These are phyloP conservation scores for Daldinia bambusicola DNA, from an alignment of 495 filamentous ascomycete species.

Conservation along the genomic window DNA sequence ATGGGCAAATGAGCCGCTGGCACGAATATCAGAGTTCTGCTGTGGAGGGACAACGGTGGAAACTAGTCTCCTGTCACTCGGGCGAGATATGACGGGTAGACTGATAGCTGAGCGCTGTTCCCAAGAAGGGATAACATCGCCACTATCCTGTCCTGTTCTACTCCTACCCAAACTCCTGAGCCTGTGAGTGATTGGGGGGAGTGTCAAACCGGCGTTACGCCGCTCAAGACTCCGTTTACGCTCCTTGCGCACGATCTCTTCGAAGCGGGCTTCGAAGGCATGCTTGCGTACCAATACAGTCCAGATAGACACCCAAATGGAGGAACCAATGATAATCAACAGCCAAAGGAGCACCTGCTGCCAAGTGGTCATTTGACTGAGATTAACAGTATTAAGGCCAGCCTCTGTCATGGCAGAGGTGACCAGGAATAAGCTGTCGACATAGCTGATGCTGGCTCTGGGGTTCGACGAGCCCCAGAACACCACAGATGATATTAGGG, in stretches of 20 bases:
- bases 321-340: slow-evolving; percentile 76
- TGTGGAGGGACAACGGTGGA: slow-evolving; percentile 31
- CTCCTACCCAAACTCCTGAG: slow-evolving; percentile 39
- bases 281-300: slow-evolving; percentile 73
- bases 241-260: slow-evolving; percentile 65
- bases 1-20: not conserved
- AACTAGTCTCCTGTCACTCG: slow-evolving; percentile 34
- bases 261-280: slow-evolving; percentile 75
- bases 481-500: slow-evolving; percentile 71
- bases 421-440: slow-evolving; percentile 79
- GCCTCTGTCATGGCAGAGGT: slow-evolving; percentile 85
- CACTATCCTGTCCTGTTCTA: slow-evolving; percentile 19
- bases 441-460: slow-evolving; percentile 71
- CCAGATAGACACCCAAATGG: slow-evolving; percentile 71
- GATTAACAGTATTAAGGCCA: slow-evolving; percentile 73
- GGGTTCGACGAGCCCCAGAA: slow-evolving; percentile 76
- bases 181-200: slow-evolving; percentile 43
- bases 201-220: slow-evolving; percentile 36
- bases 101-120: slow-evolving; percentile 2
- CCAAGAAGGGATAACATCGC: slow-evolving; percentile 3
- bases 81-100: slow-evolving; percentile 40
- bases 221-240: slow-evolving; percentile 48
- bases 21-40: not conserved
- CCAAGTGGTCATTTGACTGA: slow-evolving; percentile 77
- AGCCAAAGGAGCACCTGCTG: slow-evolving; percentile 81